Base-by-base conservation (phyloP, 2,329 filamentous ascomycete species). In the Fusarium robinianum region DNA sequence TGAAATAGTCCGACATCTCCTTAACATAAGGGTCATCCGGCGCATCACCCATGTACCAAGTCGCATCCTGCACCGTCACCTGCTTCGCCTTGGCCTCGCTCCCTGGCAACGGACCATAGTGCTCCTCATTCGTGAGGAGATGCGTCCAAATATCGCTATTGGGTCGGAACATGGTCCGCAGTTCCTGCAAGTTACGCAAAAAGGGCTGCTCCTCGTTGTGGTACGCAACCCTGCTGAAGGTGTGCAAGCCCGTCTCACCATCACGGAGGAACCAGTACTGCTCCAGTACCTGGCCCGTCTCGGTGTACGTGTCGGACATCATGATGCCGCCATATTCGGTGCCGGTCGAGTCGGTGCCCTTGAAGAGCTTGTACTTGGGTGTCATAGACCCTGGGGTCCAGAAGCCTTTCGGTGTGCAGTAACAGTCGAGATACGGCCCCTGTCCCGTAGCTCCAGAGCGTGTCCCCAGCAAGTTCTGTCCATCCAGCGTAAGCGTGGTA, bases 241-340 rank as follows among this genome's bases (percentile, higher is more conserved):
- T 77, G 56, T 85, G 81, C 23, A 84, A 61, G 0, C 81, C 81
- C 0, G 81, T 84, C 61, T 85, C 81, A 2, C 76, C 77, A 30
- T 83, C 80, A 8, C 78, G 70, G 3, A 85, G 65, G 53, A 85
- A 85, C 78, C 79, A 85, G 62, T 84, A 85, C 57, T 84, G 81
- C 55, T 84, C 75, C 11, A 85, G 67, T 5, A 77, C 57, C 57
- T 84, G 80, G 3, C 80, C 79, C 0, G 80, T 83, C 1, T 72
- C 67, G 0, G 73, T 69, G 56, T 82, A 84, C 0, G 72, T 77
- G 46, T 85, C 79, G 32, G 75, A 77, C 72, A 85, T 77, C 27
- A 77, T 70, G 21, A 84, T 74, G 2, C 81, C 80, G 4, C 73
- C 80, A 58, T 83, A 85, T 5, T 71, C 60, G 0, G 72, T 76